These are phyloP conservation scores for Silene latifolia DNA, from an alignment of 148 eudicot species.

Conservation along the genomic window DNA sequence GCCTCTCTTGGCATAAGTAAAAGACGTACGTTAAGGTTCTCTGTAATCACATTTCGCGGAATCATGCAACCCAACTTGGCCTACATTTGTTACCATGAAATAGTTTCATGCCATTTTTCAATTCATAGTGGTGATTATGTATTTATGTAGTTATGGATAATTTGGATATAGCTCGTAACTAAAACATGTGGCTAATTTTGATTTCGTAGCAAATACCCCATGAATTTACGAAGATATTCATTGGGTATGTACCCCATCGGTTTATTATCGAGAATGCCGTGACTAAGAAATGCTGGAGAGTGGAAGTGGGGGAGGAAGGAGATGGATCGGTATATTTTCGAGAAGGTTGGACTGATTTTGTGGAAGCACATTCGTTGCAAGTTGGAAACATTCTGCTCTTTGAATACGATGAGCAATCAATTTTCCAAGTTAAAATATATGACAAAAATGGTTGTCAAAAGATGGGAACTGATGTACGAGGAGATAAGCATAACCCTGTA, in stretches of 20 bases:
- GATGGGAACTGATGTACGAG: not conserved
- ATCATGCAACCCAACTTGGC: too few species aligned
- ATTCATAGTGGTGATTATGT: not conserved
- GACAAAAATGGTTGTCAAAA: conserved; percentile 29
- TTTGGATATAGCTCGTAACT: not conserved
- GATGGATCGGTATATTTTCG: conserved; percentile 26
- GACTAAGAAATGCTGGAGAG: conserved; percentile 30
- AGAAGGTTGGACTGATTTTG: conserved; percentile 34
- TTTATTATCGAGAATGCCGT: conserved; percentile 25
- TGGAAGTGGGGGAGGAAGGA: conserved; percentile 24
- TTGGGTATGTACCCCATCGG: conserved; percentile 28
- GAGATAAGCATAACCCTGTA: conserved; percentile 6
- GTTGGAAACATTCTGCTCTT: conserved; percentile 29
- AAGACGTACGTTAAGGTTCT: too few species aligned
- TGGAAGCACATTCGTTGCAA: conserved; percentile 28
- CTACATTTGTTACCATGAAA: too few species aligned
- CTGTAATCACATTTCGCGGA: too few species aligned
- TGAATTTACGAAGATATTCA: conserved; percentile 24
- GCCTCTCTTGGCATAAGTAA: too few species aligned
- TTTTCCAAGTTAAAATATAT: conserved; percentile 28
- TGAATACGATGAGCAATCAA: conserved; percentile 30
- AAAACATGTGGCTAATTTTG: not conserved
- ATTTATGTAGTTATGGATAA: too few species aligned
- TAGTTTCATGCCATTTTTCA: not conserved
- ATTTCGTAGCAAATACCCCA: conserved; percentile 27